Percentiles rank a stretch among this genome's conserved stretches.
phyloP scores from a whole-genome alignment of 1,284 basidiomycete genomes.

The Xerocomus amazonicus region DNA sequence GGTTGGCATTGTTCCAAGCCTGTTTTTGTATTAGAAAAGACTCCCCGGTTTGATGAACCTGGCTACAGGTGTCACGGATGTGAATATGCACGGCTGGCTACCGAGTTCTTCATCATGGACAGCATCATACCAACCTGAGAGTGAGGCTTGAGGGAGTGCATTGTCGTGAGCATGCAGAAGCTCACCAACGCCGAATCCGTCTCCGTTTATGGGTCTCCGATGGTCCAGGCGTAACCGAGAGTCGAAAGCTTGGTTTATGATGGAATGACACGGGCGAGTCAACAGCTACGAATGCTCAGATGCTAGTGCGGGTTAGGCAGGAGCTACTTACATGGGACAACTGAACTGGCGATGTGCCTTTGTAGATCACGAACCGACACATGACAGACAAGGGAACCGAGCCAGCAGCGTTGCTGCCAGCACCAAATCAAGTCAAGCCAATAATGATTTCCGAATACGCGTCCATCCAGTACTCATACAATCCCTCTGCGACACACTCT shows the following conservation, averaged over 20 bases:
- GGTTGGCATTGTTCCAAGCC: constrained; percentile 95
- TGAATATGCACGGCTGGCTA: constrained; percentile 91
- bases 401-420: too few species aligned
- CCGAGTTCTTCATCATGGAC: constrained; percentile 78
- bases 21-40: constrained; percentile 32
- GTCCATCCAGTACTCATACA: background rate
- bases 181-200: constrained; percentile 95
- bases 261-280: constrained; percentile 90
- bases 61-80: constrained; percentile 84
- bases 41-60: background rate
- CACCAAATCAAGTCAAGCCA: too few species aligned
- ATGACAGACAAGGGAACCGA: constrained; percentile 36
- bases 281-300: constrained; percentile 54
- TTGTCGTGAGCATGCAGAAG: constrained; percentile 21
- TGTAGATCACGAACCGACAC: constrained; percentile 91
- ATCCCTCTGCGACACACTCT: background rate
- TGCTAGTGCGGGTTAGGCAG: background rate
- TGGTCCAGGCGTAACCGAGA: constrained; percentile 80
- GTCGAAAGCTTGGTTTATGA: constrained; percentile 95
- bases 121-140: constrained; percentile 80
- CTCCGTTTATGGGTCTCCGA: constrained; percentile 86
- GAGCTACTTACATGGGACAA: constrained; percentile 66
- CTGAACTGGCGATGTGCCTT: constrained; percentile 84
- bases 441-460: too few species aligned
- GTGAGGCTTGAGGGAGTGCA: background rate